Percentiles rank a stretch among this genome's conserved stretches.
Evolutionary conservation across 441 rosid genomes (phyloP).

Genomic region (Corymbia calophylla): DNA sequence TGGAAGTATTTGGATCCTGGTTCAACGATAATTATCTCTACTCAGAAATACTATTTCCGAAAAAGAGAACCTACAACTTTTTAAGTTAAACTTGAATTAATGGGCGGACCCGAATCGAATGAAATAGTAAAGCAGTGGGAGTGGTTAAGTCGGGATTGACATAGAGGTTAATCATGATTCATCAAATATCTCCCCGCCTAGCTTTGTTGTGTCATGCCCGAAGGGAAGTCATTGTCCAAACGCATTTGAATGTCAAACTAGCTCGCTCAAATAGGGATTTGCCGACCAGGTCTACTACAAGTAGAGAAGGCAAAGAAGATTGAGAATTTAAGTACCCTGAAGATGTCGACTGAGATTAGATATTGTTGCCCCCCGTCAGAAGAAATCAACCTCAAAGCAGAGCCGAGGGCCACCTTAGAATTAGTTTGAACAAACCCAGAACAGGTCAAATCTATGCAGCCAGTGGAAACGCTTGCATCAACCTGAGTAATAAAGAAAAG

Average conservation of each 20-base stretch:
- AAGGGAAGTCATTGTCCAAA: not conserved
- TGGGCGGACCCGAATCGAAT: not conserved
- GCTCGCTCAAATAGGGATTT: not conserved
- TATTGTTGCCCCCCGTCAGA: not conserved
- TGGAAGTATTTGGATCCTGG: conserved; percentile 7
- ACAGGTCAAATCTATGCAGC: conserved; percentile 23
- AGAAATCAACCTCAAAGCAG: not conserved
- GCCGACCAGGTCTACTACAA: not conserved
- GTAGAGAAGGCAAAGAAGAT: not conserved
- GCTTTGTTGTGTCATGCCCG: not conserved
- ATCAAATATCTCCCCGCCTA: not conserved
- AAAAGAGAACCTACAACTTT: not conserved
- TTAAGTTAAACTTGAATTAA: not conserved
- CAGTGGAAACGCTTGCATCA: not conserved
- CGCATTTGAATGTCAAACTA: not conserved
- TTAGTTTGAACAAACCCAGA: conserved; percentile 15
- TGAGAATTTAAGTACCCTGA: not conserved
- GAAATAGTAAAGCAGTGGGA: not conserved
- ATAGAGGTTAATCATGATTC: not conserved
- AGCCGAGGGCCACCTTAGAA: conserved; percentile 1
- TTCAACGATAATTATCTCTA: not conserved
- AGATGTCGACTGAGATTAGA: not conserved
- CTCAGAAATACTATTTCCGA: not conserved
- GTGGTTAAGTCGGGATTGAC: not conserved
- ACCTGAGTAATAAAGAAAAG: not conserved